Evolutionary conservation across 495 filamentous ascomycete species (phyloP), one percentile per base, ranked within the genome.

Genomic region (Penicillium bialowiezense): DNA sequence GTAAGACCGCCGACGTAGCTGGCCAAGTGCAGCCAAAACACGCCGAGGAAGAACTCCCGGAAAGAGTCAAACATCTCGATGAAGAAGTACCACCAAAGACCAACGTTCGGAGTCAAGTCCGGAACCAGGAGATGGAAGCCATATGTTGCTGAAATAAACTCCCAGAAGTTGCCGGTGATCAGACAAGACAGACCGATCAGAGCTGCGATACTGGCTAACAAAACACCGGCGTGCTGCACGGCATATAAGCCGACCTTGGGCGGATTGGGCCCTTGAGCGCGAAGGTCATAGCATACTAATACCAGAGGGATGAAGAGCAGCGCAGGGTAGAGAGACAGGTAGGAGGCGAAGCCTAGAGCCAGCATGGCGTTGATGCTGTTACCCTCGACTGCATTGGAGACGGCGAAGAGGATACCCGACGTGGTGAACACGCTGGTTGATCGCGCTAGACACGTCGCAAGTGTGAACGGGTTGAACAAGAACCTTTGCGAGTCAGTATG

Each of bases 41-140:
- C 90, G 17, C 88, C 95, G 2, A 98, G 78, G 77, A 98, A 98
- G 75, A 98, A 97, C 41, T 87, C 85, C 18, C 93, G 83, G 77
- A 98, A 98, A 4, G 90, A 92, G 68, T 98, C 93, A 64, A 98
- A 98, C 83, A 98, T 98, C 70, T 98, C 93, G 57, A 92, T 95
- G 71, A 98, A 97, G 69, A 97, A 98, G 71, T 98, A 98, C 93
- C 93, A 98, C 93, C 93, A 98, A 0, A 98, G 77, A 2, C 93
- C 93, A 32, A 95, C 85, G 54, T 97, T 98, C 18, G 93, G 93
- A 0, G 92, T 92, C 35, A 98, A 74, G 69, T 97, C 95, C 1
- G 91, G 91, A 3, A 98, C 82, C 3, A 93, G 81, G 12, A 98
- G 76, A 56, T 92, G 90, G 20, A 95, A 87, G 46, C 91, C 90